phyloP scores from a whole-genome alignment of 2,329 filamentous ascomycete genomes.

The Pyricularia sp. region DNA sequence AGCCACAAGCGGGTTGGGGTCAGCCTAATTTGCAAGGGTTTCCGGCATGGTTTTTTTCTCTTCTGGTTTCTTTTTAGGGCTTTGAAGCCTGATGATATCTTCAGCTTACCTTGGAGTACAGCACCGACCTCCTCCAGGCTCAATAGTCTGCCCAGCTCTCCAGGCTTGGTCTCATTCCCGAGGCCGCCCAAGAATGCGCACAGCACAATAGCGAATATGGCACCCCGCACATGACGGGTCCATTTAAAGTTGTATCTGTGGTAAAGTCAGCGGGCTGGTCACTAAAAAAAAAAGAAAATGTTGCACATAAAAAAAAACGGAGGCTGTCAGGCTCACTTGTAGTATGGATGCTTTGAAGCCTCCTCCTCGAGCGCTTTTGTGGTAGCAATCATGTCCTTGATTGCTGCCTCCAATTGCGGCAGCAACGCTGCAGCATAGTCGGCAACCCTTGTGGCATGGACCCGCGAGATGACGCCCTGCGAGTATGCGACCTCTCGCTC shows the following conservation, averaged over 20 bases:
- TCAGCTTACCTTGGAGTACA: conserved; percentile 57
- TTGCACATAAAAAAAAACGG: not conserved
- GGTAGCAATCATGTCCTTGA: conserved; percentile 63
- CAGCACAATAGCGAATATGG: conserved; percentile 49
- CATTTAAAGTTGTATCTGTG: conserved; percentile 72
- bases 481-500: conserved; percentile 76
- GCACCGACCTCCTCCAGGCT: conserved; percentile 82
- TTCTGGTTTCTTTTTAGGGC: no score
- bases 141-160: conserved; percentile 57
- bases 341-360: conserved; percentile 85
- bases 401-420: conserved; percentile 58
- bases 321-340: conserved; percentile 57
- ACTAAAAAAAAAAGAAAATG: no score
- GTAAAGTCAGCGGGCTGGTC: not conserved
- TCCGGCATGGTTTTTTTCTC: not conserved
- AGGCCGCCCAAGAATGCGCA: conserved; percentile 75
- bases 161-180: conserved; percentile 39
- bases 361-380: conserved; percentile 61
- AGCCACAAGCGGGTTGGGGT: not conserved
- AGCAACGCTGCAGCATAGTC: conserved; percentile 36
- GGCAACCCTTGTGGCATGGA: conserved; percentile 61
- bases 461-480: conserved; percentile 75
- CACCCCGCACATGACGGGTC: conserved; percentile 75
- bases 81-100: not conserved
- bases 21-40: not conserved